Evolutionary conservation across 208 protist genomes (phyloP).

Genomic region (Leptomonas pyrrhocoris): DNA sequence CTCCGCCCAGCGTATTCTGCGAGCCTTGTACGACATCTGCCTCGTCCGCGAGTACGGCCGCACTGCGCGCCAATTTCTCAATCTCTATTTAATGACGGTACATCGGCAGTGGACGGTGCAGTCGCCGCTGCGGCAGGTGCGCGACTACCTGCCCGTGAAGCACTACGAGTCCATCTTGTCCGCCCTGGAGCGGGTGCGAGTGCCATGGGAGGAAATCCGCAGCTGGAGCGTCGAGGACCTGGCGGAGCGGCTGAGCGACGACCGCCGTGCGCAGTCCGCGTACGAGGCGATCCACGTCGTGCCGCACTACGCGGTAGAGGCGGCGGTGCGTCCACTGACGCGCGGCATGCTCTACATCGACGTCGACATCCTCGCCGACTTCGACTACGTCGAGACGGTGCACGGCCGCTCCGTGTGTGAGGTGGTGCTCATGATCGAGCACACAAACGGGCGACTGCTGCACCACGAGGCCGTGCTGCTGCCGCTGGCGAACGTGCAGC

Average conservation of each 20-base stretch:
- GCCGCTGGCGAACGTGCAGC: slow-evolving; percentile 66
- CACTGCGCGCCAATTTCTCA: slow-evolving; percentile 91
- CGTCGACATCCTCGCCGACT: slow-evolving; percentile 96
- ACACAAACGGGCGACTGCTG: slow-evolving; percentile 96
- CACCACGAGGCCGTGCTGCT: slow-evolving; percentile 96
- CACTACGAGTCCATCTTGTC: slow-evolving; percentile 88
- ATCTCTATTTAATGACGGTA: slow-evolving; percentile 95
- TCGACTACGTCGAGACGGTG: slow-evolving; percentile 92
- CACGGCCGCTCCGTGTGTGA: slow-evolving; percentile 88
- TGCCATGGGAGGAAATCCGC: slow-evolving; percentile 96
- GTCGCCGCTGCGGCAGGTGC: slow-evolving; percentile 92
- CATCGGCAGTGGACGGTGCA: slow-evolving; percentile 97
- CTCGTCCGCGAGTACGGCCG: slow-evolving; percentile 96
- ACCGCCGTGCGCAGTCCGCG: slow-evolving; percentile 85
- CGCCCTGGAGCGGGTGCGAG: slow-evolving; percentile 94
- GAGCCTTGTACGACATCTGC: slow-evolving; percentile 96
- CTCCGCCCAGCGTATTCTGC: slow-evolving; percentile 90
- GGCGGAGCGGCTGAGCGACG: slow-evolving; percentile 90
- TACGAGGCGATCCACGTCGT: slow-evolving; percentile 94
- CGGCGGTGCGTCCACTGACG: slow-evolving; percentile 96
- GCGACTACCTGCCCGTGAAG: slow-evolving; percentile 75
- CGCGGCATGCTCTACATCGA: slow-evolving; percentile 95
- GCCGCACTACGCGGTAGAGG: slow-evolving; percentile 93
- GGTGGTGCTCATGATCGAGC: slow-evolving; percentile 97
- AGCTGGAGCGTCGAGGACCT: slow-evolving; percentile 94